Base-by-base conservation (phyloP, 345 rosid genomes). In the Hypericum perforatum region DNA sequence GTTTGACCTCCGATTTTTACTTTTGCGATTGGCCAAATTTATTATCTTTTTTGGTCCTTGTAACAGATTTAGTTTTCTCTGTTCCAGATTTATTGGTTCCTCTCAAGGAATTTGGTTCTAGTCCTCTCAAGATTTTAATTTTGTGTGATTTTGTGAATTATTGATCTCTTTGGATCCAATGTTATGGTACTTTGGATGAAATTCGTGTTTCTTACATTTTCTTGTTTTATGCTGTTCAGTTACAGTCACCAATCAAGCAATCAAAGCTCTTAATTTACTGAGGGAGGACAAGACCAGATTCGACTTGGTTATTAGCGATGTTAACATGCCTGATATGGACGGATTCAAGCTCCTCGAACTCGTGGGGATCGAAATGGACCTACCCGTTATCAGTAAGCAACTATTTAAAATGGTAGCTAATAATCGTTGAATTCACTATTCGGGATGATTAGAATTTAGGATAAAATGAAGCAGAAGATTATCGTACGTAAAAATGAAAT, bases 351-450 rank as follows among this genome's bases (percentile, higher is more conserved):
- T 84, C 39, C 94, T 84, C 44, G 85, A 84, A 62, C 85, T 77
- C 44, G 82, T 81, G 61, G 94, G 88, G 63, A 85, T 84, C 63
- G 88, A 84, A 68, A 84, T 84, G 88, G 88, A 84, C 76, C 75
- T 84, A 62, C 94, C 94, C 29, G 94, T 84, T 60, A 81, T 84
- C 61, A 81, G 88, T 84, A 81, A 73, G 85, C 64, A 37, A 54
- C 32, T 22, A 1, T 22, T 22, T 22, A 22, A 22, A 22, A 22
- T 4, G 32, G 32, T 4, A 22, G 32, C 32, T 22, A 22, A 22
- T 22, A 22, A 22, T 22, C 32, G 32, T 1, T 22, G 32, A 22
- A 22, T 22, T 22, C 32, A 22, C 32, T 22, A 22, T 22, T 22
- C 32, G 4, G 32, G 4, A 1, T 22, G 32, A 22, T 22, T 22